phyloP scores from a whole-genome alignment of 805 yeast genomes.

The Kurtzmaniella fragi region DNA sequence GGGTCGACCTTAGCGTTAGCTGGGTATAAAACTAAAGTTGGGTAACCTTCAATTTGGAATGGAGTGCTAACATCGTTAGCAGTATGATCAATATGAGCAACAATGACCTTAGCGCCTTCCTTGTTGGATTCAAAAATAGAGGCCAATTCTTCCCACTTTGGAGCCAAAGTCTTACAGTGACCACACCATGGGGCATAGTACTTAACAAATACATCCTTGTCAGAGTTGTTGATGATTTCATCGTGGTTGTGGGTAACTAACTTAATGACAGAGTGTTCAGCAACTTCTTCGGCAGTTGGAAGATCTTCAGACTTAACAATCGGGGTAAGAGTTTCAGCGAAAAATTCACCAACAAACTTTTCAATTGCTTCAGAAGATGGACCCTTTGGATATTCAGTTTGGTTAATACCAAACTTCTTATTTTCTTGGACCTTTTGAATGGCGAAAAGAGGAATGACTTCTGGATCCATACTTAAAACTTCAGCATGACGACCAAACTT shows the following conservation, averaged over 20 bases:
- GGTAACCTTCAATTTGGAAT: constrained; percentile 75
- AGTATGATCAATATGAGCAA: constrained; percentile 89
- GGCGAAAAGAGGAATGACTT: constrained; percentile 80
- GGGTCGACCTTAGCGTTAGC: constrained; percentile 51
- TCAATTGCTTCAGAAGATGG: constrained; percentile 45
- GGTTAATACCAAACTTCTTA: constrained; percentile 75
- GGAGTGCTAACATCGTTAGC: constrained; percentile 78
- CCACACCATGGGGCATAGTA: constrained; percentile 99
- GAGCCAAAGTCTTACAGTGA: constrained; percentile 89
- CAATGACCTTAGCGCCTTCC: constrained; percentile 47
- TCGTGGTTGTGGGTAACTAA: constrained; percentile 85
- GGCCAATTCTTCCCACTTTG: constrained; percentile 84
- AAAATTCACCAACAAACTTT: constrained; percentile 58
- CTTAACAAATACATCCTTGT: constrained; percentile 75
- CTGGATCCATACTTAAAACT: constrained; percentile 75
- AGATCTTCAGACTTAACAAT: constrained; percentile 79
- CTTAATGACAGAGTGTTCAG: constrained; percentile 53
- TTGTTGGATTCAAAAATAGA: constrained; percentile 52
- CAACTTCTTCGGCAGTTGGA: constrained; percentile 74
- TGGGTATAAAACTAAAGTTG: constrained; percentile 87
- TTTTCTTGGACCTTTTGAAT: constrained; percentile 69
- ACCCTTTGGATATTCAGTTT: constrained; percentile 46
- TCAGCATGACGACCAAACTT: constrained; percentile 83
- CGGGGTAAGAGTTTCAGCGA: constrained; percentile 63
- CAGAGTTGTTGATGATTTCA: constrained; percentile 49